Percentiles rank a stretch among this genome's conserved stretches.
Evolutionary conservation across 2,329 filamentous ascomycete species (phyloP).

Genomic region (Verticillium alfalfae): DNA sequence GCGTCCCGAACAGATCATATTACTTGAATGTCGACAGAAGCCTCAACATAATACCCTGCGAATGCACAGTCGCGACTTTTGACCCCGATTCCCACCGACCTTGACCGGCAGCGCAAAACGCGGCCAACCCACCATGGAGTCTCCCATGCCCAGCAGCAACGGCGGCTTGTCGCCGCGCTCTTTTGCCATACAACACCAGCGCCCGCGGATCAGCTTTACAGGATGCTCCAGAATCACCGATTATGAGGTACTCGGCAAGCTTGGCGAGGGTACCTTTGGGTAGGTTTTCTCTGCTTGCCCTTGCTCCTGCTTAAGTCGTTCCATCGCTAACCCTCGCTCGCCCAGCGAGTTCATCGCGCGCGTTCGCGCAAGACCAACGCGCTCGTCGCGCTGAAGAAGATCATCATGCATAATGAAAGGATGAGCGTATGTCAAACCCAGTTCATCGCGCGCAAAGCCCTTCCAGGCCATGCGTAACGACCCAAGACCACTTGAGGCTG

Average conservation of each 20-base stretch:
- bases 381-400: conserved; percentile 91
- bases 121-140: not conserved
- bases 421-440: conserved; percentile 59
- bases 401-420: conserved; percentile 99
- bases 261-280: conserved; percentile 96
- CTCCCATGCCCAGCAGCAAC: conserved; percentile 3
- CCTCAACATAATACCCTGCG: not conserved
- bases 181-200: conserved; percentile 52
- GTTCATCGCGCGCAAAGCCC: not conserved
- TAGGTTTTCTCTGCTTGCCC: conserved; percentile 30
- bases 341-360: conserved; percentile 83
- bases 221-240: conserved; percentile 81
- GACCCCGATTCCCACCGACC: not conserved
- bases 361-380: conserved; percentile 68
- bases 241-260: conserved; percentile 74
- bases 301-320: not conserved
- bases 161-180: conserved; percentile 45
- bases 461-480: not conserved
- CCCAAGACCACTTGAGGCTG: not conserved
- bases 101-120: not conserved
- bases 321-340: not conserved
- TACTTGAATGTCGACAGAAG: not conserved
- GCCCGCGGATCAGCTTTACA: conserved; percentile 58
- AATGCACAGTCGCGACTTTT: not conserved
- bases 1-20: not conserved